phyloP scores from a whole-genome alignment of 2,329 filamentous ascomycete species.

The Didymella segeticola region DNA sequence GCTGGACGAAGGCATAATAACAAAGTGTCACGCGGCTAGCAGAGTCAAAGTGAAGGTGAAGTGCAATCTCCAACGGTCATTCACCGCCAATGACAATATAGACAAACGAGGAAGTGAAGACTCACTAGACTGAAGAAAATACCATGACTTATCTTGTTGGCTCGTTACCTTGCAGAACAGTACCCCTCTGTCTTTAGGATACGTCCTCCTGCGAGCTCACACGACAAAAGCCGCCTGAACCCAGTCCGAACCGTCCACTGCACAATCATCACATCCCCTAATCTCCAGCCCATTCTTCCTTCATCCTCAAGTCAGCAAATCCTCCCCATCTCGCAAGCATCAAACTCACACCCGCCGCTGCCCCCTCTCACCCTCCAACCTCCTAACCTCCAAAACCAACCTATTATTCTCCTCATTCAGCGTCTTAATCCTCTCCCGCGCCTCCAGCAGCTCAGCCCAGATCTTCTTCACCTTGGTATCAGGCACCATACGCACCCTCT shows the following conservation, averaged over 20 bases:
- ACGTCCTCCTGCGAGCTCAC: not conserved
- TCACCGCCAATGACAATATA: not conserved
- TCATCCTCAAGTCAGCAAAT: not conserved
- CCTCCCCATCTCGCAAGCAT: not conserved
- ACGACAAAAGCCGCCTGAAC: not conserved
- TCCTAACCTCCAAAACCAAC: slow-evolving; percentile 21
- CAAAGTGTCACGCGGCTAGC: not conserved
- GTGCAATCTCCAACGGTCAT: not conserved
- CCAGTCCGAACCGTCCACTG: not conserved
- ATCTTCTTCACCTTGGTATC: slow-evolving; percentile 21
- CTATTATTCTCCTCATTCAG: slow-evolving; percentile 35
- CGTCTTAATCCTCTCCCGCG: slow-evolving; percentile 20
- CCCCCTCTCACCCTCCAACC: slow-evolving; percentile 9
- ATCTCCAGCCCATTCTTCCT: too few relatives aligned
- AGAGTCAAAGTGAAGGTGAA: slow-evolving; percentile 14
- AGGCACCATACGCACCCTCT: slow-evolving; percentile 20
- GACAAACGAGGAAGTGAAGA: not conserved
- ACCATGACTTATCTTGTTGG: not conserved
- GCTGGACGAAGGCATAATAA: not conserved
- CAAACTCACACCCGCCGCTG: not conserved
- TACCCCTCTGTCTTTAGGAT: too few relatives aligned
- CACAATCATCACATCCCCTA: not conserved
- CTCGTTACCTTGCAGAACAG: too few relatives aligned
- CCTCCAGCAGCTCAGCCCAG: slow-evolving; percentile 18
- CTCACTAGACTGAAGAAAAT: not conserved